Base-by-base conservation (phyloP, 2,329 filamentous ascomycete species). In the Botrytis paeoniae region DNA sequence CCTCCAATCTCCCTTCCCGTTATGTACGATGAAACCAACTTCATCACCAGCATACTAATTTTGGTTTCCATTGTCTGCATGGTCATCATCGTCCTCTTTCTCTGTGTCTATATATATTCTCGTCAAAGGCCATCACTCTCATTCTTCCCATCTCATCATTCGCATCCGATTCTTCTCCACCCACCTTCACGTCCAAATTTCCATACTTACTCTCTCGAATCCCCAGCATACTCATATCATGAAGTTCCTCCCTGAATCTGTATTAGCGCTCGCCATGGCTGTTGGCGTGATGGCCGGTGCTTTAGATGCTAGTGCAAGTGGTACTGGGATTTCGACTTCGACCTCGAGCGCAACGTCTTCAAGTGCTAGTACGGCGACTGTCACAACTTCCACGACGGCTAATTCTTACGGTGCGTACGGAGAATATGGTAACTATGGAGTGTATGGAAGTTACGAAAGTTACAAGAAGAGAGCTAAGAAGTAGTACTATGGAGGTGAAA, bases 401-500 rank as follows among this genome's bases (percentile, higher is more conserved):
- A 48, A 37, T 25, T n/a, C 45, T 7, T 73, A 70, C 61, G 70
- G 32, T 22, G 51, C 39, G 0, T 73, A 73, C 45, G 70, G 61
- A 9, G n/a, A 66, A 43, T 71, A 71, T 70, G 65, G 71, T 1
- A 73, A 69, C 14, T 73, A 73, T 37, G 71, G 65, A 41, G 51
- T 22, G 5, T 73, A 73, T 63, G 71, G 71, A 35, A 73, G 65
- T 12, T 73, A 73, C 43, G 57, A 66, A n/a, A 37, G 43, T 59
- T 73, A 73, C 9, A 73, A 70, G 45, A 63, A 70, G 65, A 73
- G 37, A 43, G n/a, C 14, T 1, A 20, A 32, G 25, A 57, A 69
- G 48, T 69, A 57, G 48, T 57, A 29, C 18, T 6, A 32, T 2
- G 6, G 51, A 43, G 1, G 10, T 43, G 6, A 10, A 57, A 57